Conservation (phyloP, 2,329 filamentous ascomycete genomes). For the Arthrocladium fulminans region DNA sequence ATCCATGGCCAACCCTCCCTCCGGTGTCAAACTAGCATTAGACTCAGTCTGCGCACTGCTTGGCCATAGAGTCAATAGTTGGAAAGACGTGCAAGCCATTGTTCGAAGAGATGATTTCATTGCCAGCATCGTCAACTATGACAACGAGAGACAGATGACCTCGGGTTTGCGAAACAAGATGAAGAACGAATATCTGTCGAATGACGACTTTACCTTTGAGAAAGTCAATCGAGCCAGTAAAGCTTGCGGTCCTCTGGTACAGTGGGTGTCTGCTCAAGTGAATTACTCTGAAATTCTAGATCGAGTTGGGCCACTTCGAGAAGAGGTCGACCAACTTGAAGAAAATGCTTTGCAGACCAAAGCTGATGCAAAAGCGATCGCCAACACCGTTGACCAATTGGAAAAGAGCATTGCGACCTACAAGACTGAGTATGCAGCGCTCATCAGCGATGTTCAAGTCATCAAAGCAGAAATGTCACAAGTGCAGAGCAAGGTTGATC, state of each 20-base stretch:
- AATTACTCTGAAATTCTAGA: conserved; percentile 97
- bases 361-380: conserved; percentile 82
- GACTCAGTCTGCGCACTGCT: conserved; percentile 95
- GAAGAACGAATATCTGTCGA: conserved; percentile 83
- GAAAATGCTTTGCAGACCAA: conserved; percentile 85
- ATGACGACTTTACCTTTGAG: conserved; percentile 92
- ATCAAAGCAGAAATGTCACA: conserved; percentile 96
- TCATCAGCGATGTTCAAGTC: conserved; percentile 93
- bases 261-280: conserved; percentile 95
- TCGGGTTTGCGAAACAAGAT: conserved; percentile 72
- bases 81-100: conserved; percentile 83
- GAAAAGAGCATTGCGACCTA: conserved; percentile 89
- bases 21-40: conserved; percentile 81
- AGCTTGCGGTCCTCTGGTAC: conserved; percentile 90
- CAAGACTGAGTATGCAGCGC: conserved; percentile 88
- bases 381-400: conserved; percentile 73
- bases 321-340: conserved; percentile 80
- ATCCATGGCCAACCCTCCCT: conserved; percentile 88
- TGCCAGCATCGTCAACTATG: conserved; percentile 91
- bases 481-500: conserved; percentile 95
- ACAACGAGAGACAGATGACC: conserved; percentile 94
- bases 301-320: conserved; percentile 80
- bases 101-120: conserved; percentile 94
- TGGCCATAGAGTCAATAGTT: conserved; percentile 79
- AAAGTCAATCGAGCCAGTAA: conserved; percentile 93